Percentiles rank a stretch among this genome's conserved stretches.
These are phyloP conservation scores for Chamaecyparis obtusa DNA, from an alignment of 75 land plant genomes.

Conservation along the genomic window DNA sequence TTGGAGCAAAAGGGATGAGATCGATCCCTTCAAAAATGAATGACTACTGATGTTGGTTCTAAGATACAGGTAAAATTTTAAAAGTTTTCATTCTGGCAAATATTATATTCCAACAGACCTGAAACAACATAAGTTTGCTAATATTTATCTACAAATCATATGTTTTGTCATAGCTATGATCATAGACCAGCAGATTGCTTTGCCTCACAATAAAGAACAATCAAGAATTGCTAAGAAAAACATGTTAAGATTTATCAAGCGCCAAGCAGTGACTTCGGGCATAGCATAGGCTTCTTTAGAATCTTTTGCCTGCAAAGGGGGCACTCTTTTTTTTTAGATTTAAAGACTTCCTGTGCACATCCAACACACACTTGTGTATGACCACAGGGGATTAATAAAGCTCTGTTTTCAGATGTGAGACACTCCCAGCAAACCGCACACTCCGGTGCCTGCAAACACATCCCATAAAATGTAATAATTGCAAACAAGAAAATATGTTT, in stretches of 20 bases:
- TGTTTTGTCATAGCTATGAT: neutral
- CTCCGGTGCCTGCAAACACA: constrained; percentile 4
- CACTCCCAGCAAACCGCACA: constrained; percentile 1
- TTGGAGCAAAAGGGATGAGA: neutral
- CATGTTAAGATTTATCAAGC: neutral
- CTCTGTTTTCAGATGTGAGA: constrained; percentile 12
- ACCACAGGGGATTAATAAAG: constrained; percentile 4
- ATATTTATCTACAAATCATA: neutral
- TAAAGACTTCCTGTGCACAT: constrained; percentile 2
- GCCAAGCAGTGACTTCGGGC: neutral
- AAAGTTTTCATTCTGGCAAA: neutral
- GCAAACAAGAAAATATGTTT: neutral
- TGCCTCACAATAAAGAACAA: neutral
- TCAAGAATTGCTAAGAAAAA: neutral
- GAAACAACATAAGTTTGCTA: neutral
- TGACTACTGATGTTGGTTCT: neutral
- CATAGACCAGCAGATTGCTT: neutral
- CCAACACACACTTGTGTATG: constrained; percentile 2
- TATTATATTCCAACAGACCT: neutral
- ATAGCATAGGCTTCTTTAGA: neutral
- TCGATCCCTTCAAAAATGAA: neutral
- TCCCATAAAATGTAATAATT: neutral
- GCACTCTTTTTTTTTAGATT: neutral
- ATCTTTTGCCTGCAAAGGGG: constrained; percentile 7
- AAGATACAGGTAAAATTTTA: neutral